Evolutionary conservation across 2,329 filamentous ascomycete genomes (phyloP).

Genomic region (Fusarium drepaniforme): DNA sequence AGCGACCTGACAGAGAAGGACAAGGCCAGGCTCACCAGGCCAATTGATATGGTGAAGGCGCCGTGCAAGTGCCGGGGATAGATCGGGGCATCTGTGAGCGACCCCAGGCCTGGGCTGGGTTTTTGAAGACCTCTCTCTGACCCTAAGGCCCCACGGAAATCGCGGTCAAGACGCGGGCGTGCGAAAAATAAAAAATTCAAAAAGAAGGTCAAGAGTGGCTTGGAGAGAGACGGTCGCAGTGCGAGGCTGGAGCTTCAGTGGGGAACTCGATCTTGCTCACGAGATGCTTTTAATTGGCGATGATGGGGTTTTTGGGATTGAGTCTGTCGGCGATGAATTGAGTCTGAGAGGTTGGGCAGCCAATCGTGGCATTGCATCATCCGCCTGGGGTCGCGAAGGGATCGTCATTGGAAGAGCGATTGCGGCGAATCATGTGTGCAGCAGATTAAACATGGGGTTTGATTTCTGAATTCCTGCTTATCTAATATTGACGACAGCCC

Average conservation of each 20-base stretch:
- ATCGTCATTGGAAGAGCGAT: constrained; percentile 41
- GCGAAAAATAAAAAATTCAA: neutral
- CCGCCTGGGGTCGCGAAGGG: constrained; percentile 35
- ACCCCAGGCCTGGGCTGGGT: constrained; percentile 24
- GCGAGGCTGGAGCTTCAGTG: constrained; percentile 18
- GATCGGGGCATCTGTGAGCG: constrained; percentile 22
- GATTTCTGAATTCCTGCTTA: constrained; percentile 16
- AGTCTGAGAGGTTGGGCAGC: constrained; percentile 29
- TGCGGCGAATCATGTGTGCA: constrained; percentile 34
- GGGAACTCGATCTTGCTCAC: constrained; percentile 11
- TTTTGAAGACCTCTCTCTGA: constrained; percentile 23
- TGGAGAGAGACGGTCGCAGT: constrained; percentile 1
- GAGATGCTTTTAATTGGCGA: constrained; percentile 29
- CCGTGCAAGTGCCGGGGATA: neutral
- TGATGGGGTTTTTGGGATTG: constrained; percentile 32
- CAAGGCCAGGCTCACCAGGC: neutral
- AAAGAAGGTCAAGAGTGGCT: constrained; percentile 9
- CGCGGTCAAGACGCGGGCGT: constrained; percentile 27
- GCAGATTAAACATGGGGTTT: constrained; percentile 17
- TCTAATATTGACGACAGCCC: constrained; percentile 29
- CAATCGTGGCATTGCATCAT: constrained; percentile 45
- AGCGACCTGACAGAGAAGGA: neutral
- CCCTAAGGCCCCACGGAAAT: constrained; percentile 36
- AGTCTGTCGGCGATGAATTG: constrained; percentile 22
- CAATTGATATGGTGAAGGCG: constrained; percentile 8